Evolutionary conservation across 306 rosid species (phyloP), one percentile per base, ranked within the genome.

Genomic region (Arachis stenosperma): DNA sequence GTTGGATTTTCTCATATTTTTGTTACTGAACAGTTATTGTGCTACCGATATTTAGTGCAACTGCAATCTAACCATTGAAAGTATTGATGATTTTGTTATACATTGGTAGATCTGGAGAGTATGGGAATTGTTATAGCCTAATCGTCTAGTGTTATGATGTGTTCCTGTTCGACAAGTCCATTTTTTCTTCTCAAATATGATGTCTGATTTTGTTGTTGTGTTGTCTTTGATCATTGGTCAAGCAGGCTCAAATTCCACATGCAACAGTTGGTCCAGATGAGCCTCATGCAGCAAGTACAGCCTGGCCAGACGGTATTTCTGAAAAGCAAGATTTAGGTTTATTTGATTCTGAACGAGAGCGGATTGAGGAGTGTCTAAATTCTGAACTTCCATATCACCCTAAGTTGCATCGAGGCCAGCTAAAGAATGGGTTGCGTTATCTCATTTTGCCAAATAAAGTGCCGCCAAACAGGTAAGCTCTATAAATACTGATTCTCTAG

Each of bases 231-330:
- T 59, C 63, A 84, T 58, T 63, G 95, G 85, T 59, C 63, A 84
- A 80, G 79, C 72, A 64, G 70, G 78, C 54, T 70, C 88, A 73
- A 44, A 10, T 84, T 76, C 88, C 88, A 1, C 79, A 40, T 62
- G 97, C 97, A 60, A 89, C 91, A 10, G 84, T 91, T 50, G 98
- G 98, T 69, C 96, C 97, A 14, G 97, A 94, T 69, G 97, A 94
- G 84, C 98, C 98, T 43, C 98, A 91, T 68, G 98, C 97, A 42
- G 89, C 98, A 54, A 84, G 87, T 77, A 93, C 91, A 61, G 41
- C 92, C 59, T 91, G 96, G 94, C 89, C 93, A 8, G 96, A 89
- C 77, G 91, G 89, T 69, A 64, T 84, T 86, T 57, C 81, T 69
- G 97, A 93, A 80, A 91, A 89, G 73, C 91, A 86, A 75, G 96